Evolutionary conservation across 2,329 filamentous ascomycete genomes (phyloP), one percentile per base, ranked within the genome.

Genomic region (Stemphylium beticola): DNA sequence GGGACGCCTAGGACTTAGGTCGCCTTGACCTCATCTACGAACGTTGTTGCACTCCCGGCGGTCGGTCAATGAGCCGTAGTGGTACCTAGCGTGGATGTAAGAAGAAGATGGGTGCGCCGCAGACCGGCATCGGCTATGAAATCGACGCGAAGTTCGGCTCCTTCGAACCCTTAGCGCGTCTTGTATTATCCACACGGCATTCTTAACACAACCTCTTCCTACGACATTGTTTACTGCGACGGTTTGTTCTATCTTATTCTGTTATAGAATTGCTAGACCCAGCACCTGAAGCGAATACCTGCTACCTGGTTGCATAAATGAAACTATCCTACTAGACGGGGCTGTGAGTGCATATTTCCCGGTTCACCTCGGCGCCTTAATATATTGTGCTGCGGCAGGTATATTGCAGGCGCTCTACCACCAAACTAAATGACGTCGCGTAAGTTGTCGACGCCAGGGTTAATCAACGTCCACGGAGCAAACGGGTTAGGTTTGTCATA

Each of bases 241-340:
- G 11, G 33, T 14, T 11, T 32, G n/a, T 17, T 49, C 11, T 1
- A 4, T 32, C 15, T 15, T 31, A n/a, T 18, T 33, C 41, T 12
- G 26, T 20, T 4, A 24, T 47, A 14, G 15, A 22, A 18, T 17
- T 33, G 32, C 33, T 17, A 18, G 33, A 36, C 37, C 11, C 32
- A 34, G 41, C 41, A 44, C 42, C 48, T 41, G 31, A 55, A 50
- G 58, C 60, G 55, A 58, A 22, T 50, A 36, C 60, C 58, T 50
- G 24, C 20, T 44, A 61, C 60, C 60, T 18, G 58, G 55, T 55
- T 42, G 39, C n/a, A 38, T 60, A 60, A 31, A 63, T 57, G 53
- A 53, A 22, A 11, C 14, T 34, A 31, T 36, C 45, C 45, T 39
- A 24, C 40, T 31, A 51, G 26, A 48, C 46, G 61, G 53, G 55